phyloP scores from a whole-genome alignment of 371 early-diverging fungal species.

The Haplosporangium sp. region DNA sequence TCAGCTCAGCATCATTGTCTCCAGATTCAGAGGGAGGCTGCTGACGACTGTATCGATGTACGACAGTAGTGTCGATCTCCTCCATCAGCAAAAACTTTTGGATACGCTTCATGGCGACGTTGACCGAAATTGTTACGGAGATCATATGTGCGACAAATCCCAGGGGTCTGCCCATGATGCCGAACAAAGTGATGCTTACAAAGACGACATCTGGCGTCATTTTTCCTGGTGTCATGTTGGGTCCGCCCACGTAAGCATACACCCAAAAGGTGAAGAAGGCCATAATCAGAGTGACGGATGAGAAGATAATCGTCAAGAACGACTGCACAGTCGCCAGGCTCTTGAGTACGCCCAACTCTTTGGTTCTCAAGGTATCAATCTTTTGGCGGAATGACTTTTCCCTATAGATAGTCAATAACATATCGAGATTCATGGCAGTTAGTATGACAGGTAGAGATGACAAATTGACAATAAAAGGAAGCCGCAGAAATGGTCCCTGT shows the following conservation, averaged over 20 bases:
- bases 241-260: slow-evolving; percentile 31
- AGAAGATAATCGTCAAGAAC: slow-evolving; percentile 45
- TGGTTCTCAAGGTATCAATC: slow-evolving; percentile 21
- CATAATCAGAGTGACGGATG: slow-evolving; percentile 48
- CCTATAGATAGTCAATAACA: slow-evolving; percentile 55
- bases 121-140: slow-evolving; percentile 23
- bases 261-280: slow-evolving; percentile 29
- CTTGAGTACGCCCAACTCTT: slow-evolving; percentile 80
- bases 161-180: slow-evolving; percentile 37
- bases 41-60: slow-evolving; percentile 58
- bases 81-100: slow-evolving; percentile 37
- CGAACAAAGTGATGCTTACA: slow-evolving; percentile 43
- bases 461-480: too few species aligned
- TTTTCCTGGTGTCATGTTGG: slow-evolving; percentile 49
- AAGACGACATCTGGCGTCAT: slow-evolving; percentile 41
- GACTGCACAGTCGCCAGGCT: slow-evolving; percentile 54
- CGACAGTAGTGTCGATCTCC: slow-evolving; percentile 61
- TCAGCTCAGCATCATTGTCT: slow-evolving; percentile 51
- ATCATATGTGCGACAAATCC: slow-evolving; percentile 26
- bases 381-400: slow-evolving; percentile 58
- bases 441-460: too few species aligned
- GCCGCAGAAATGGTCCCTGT: slow-evolving; percentile 36
- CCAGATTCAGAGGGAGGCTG: slow-evolving; percentile 57
- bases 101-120: slow-evolving; percentile 39
- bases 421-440: neutral